A percentile compares a stretch with the other conserved stretches of the same genome.
These are phyloP conservation scores for Talaromyces verruculosus DNA, from an alignment of 2,329 filamentous ascomycete species.

Conservation along the genomic window DNA sequence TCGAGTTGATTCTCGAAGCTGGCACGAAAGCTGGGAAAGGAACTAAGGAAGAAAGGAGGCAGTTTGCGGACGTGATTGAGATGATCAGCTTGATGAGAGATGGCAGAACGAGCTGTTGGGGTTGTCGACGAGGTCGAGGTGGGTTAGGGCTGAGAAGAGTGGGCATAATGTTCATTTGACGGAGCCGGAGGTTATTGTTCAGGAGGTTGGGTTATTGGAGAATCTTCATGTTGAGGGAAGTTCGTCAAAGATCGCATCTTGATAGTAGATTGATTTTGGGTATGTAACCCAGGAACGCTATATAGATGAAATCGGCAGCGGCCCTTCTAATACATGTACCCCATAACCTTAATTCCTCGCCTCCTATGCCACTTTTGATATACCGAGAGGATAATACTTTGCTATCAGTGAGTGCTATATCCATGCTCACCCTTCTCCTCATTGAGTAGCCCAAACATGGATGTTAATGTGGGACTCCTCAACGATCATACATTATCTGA, in stretches of 20 bases:
- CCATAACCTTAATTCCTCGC: too few relatives aligned
- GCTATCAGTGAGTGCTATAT: too few relatives aligned
- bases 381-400: too few relatives aligned
- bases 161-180: constrained; percentile 25
- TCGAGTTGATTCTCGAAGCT: constrained; percentile 25
- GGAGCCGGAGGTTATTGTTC: constrained; percentile 23
- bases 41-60: constrained; percentile 24
- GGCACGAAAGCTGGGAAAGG: constrained; percentile 25
- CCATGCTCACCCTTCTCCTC: too few relatives aligned
- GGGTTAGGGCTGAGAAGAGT: constrained; percentile 20
- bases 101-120: constrained; percentile 24
- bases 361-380: too few relatives aligned
- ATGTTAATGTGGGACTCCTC: too few relatives aligned
- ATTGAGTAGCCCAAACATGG: too few relatives aligned
- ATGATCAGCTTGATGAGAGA: constrained; percentile 17
- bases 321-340: not conserved
- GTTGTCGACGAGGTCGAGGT: constrained; percentile 23
- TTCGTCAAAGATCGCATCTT: not conserved
- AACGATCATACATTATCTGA: too few relatives aligned
- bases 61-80: constrained; percentile 21
- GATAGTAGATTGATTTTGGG: not conserved
- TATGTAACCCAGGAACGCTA: not conserved
- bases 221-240: not conserved
- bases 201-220: constrained; percentile 24
- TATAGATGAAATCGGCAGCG: not conserved